A percentile compares a stretch with the other conserved stretches of the same genome.
phyloP scores from a whole-genome alignment of 2,329 filamentous ascomycete genomes.

The Curvularia verruculosa region DNA sequence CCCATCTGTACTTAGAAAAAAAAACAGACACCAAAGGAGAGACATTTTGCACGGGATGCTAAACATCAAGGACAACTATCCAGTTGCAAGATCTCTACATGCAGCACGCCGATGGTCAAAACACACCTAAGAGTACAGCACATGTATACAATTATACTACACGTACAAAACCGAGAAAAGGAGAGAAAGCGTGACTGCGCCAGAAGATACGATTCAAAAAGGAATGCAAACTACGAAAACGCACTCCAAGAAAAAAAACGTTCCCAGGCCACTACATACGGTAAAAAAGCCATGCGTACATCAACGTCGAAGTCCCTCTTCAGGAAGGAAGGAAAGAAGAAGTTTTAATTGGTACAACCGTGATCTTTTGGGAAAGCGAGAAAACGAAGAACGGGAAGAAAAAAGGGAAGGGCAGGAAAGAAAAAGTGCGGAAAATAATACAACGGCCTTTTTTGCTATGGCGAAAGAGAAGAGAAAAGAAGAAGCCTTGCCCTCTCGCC shows the following conservation, averaged over 20 bases:
- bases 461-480: no score
- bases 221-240: no score
- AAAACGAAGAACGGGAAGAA: neutral
- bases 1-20: neutral
- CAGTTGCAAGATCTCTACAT: neutral
- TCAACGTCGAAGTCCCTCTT: no score
- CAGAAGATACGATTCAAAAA: no score
- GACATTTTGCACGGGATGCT: neutral
- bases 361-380: neutral
- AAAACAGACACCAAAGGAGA: no score
- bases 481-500: no score
- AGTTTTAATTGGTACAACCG: neutral
- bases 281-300: no score
- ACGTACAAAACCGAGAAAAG: neutral
- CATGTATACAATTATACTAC: neutral
- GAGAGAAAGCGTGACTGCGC: no score
- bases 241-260: no score
- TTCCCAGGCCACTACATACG: no score
- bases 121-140: neutral
- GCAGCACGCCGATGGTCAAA: neutral
- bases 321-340: no score
- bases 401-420: neutral
- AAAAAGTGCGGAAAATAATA: neutral
- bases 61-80: neutral
- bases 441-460: neutral